Conservation (phyloP, 2,329 filamentous ascomycete genomes). For the Neopestalotiopsis rosae region DNA sequence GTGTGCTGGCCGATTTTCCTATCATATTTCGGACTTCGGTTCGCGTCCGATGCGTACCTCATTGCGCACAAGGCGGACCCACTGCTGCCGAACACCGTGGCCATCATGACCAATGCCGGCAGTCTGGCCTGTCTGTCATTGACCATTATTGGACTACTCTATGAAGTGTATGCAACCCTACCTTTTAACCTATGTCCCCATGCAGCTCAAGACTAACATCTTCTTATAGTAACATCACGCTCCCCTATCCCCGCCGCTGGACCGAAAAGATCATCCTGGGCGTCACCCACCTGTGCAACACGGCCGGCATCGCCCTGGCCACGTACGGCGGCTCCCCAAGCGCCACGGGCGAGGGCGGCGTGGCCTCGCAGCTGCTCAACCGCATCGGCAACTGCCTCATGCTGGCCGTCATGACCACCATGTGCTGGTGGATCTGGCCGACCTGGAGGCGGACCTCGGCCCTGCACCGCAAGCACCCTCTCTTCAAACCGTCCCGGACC, state of each 20-base stretch:
- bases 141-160: constrained; percentile 2
- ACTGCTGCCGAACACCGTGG: constrained; percentile 5
- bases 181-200: neutral
- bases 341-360: constrained; percentile 3
- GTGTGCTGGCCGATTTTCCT: constrained; percentile 13
- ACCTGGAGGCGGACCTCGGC: constrained; percentile 5
- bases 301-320: constrained; percentile 1
- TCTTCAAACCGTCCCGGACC: neutral
- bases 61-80: constrained; percentile 5
- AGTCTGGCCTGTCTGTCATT: constrained; percentile 8
- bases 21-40: constrained; percentile 1
- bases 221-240: neutral
- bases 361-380: neutral
- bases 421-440: constrained; percentile 11
- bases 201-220: no score
- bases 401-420: constrained; percentile 1
- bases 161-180: constrained; percentile 9
- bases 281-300: constrained; percentile 7
- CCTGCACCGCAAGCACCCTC: neutral
- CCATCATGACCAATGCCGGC: constrained; percentile 12
- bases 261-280: constrained; percentile 9
- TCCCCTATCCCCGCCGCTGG: constrained; percentile 4
- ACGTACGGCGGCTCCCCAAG: constrained; percentile 6
- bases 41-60: constrained; percentile 3
- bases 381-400: constrained; percentile 10